These are phyloP conservation scores for Alternaria sp. DNA, from an alignment of 2,329 filamentous ascomycete species.

Conservation along the genomic window DNA sequence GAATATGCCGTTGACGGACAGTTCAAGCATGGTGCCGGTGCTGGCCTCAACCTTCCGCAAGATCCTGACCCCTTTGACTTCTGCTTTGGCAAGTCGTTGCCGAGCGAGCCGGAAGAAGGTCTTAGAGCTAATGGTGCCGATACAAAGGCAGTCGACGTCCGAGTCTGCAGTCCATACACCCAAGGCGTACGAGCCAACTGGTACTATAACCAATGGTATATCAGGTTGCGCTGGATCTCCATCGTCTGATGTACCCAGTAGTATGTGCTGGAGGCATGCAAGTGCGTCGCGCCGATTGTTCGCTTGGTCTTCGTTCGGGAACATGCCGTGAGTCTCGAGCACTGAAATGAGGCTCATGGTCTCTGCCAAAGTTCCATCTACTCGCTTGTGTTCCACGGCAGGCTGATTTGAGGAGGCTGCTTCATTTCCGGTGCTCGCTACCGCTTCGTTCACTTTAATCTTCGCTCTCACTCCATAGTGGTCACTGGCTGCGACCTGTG, in stretches of 20 bases:
- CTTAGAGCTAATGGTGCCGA: constrained; percentile 65
- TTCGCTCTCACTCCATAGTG: constrained; percentile 62
- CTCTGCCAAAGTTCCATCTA: constrained; percentile 12
- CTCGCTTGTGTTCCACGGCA: constrained; percentile 19
- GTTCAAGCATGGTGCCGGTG: constrained; percentile 68
- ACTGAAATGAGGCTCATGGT: constrained; percentile 14
- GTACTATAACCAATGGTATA: constrained; percentile 59
- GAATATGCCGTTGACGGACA: constrained; percentile 63
- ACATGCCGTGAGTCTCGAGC: constrained; percentile 34
- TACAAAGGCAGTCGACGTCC: constrained; percentile 70
- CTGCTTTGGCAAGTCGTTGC: constrained; percentile 60
- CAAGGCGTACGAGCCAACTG: constrained; percentile 71
- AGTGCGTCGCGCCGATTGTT: constrained; percentile 54
- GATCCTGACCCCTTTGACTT: constrained; percentile 55
- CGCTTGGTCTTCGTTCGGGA: constrained; percentile 58
- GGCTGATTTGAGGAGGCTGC: constrained; percentile 7
- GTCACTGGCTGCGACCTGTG: constrained; percentile 43
- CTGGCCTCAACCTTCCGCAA: constrained; percentile 64
- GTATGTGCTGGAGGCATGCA: constrained; percentile 54
- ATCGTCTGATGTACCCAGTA: constrained; percentile 37
- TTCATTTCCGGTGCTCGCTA: neutral
- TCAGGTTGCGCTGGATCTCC: constrained; percentile 15
- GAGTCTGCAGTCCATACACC: constrained; percentile 66
- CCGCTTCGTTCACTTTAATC: constrained; percentile 32
- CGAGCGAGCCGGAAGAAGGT: constrained; percentile 67